A percentile compares a stretch with the other conserved stretches of the same genome.
phyloP scores from a whole-genome alignment of 2,329 filamentous ascomycete species.

The Diaporthe ilicicola region DNA sequence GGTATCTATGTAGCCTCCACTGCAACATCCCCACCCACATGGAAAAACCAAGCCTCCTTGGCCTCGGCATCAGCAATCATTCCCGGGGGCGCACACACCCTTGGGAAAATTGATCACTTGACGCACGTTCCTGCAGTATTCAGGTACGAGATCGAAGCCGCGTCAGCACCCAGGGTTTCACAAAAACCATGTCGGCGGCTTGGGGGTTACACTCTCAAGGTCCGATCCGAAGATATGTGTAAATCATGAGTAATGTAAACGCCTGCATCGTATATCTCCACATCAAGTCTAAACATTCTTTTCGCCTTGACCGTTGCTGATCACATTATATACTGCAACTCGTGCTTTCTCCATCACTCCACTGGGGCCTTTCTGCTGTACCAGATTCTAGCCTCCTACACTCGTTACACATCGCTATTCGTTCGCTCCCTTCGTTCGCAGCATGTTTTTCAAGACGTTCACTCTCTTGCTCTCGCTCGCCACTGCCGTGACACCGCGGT shows the following conservation, averaged over 20 bases:
- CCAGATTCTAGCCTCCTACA: not conserved
- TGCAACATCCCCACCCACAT: slow-evolving; percentile 6
- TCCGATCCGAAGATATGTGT: not conserved
- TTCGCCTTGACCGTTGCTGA: not conserved
- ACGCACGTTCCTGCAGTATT: slow-evolving; percentile 3
- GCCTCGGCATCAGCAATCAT: slow-evolving; percentile 8
- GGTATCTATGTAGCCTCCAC: not conserved
- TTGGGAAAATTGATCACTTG: not conserved
- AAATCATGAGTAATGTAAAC: not conserved
- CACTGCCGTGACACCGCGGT: slow-evolving; percentile 8
- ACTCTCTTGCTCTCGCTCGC: slow-evolving; percentile 21
- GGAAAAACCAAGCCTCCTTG: not conserved
- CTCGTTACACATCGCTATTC: not conserved
- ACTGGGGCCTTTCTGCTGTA: not conserved
- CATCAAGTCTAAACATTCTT: not conserved
- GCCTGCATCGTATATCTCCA: not conserved
- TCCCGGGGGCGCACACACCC: not conserved
- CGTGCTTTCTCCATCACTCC: not conserved
- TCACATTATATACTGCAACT: slow-evolving; percentile 4
- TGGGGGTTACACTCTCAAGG: not conserved
- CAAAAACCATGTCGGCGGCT: not conserved
- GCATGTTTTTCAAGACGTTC: slow-evolving; percentile 24
- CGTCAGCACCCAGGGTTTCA: slow-evolving; percentile 7
- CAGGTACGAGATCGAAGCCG: slow-evolving; percentile 20
- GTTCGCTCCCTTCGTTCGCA: not conserved